Evolutionary conservation across 2,329 filamentous ascomycete genomes (phyloP).

Genomic region (Colletotrichum endophyticum): DNA sequence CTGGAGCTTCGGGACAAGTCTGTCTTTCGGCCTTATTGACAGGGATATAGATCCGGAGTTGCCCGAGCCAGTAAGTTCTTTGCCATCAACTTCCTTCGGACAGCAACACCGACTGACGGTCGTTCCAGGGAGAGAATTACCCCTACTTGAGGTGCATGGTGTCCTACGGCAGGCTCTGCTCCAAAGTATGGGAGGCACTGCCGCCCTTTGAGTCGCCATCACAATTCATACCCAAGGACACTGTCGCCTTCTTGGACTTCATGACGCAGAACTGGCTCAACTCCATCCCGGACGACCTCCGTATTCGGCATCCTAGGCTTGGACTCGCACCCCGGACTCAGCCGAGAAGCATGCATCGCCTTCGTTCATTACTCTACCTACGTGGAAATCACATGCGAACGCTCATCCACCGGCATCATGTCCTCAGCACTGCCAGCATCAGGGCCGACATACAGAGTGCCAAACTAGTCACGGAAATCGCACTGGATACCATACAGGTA

Average conservation of each 20-base stretch:
- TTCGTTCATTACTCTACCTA: conserved; percentile 47
- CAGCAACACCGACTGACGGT: background rate
- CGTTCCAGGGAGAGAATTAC: conserved; percentile 31
- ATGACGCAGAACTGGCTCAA: conserved; percentile 50
- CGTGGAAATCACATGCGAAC: conserved; percentile 50
- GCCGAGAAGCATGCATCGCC: conserved; percentile 40
- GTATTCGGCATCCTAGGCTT: conserved; percentile 39
- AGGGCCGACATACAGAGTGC: conserved; percentile 36
- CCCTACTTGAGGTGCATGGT: conserved; percentile 53
- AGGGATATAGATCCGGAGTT: conserved; percentile 53
- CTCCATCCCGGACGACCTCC: conserved; percentile 46
- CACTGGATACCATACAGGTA: conserved; percentile 35
- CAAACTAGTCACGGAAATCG: conserved; percentile 43
- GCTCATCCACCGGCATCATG: conserved; percentile 47
- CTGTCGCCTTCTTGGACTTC: conserved; percentile 42
- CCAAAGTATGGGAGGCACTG: conserved; percentile 51
- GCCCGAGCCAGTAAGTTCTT: conserved; percentile 41
- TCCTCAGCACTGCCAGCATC: conserved; percentile 42
- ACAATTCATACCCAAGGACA: conserved; percentile 40
- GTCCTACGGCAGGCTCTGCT: conserved; percentile 48
- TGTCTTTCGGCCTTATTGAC: conserved; percentile 53
- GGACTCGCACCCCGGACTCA: conserved; percentile 34
- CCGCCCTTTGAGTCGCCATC: conserved; percentile 36
- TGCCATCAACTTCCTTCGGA: background rate
- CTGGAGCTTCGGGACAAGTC: conserved; percentile 56